Conservation (phyloP, 305 asterid species). For the Fraxinus albicans region DNA sequence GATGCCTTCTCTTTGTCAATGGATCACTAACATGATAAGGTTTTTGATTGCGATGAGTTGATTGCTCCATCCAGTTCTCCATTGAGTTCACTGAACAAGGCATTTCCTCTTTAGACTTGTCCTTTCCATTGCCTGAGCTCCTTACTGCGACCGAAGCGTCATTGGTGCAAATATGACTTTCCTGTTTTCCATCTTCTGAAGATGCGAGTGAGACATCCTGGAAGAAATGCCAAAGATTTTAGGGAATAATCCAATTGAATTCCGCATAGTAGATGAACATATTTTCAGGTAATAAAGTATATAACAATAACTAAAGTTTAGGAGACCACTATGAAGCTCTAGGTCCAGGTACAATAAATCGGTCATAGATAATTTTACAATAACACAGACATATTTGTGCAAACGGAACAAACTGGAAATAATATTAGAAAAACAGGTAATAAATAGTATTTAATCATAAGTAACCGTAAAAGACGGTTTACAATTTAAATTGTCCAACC, state of each 20-base stretch:
- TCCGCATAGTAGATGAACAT: not conserved
- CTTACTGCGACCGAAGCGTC: slow-evolving; percentile 16
- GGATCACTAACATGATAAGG: slow-evolving; percentile 22
- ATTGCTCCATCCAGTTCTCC: slow-evolving; percentile 34
- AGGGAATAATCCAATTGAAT: not conserved
- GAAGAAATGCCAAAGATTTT: slow-evolving; percentile 22
- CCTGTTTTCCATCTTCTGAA: slow-evolving; percentile 32
- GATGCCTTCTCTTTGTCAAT: slow-evolving; percentile 24
- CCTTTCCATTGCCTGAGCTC: slow-evolving; percentile 29
- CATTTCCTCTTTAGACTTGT: slow-evolving; percentile 24
- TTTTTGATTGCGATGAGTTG: slow-evolving; percentile 27
- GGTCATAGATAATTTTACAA: not conserved
- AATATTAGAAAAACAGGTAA: not conserved
- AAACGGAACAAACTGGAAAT: not conserved
- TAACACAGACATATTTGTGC: not conserved
- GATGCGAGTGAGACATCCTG: slow-evolving; percentile 47
- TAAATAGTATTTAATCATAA: not conserved
- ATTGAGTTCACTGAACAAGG: slow-evolving; percentile 15
- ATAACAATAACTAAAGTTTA: not conserved
- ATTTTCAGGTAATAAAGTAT: not conserved
- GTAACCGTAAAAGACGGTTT: not conserved
- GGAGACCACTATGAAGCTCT: not conserved
- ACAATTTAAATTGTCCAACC: not conserved
- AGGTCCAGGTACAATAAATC: slow-evolving; percentile 2
- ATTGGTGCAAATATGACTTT: slow-evolving; percentile 20